Conservation (phyloP, 768 basidiomycete species). For the Galerina marginata region DNA sequence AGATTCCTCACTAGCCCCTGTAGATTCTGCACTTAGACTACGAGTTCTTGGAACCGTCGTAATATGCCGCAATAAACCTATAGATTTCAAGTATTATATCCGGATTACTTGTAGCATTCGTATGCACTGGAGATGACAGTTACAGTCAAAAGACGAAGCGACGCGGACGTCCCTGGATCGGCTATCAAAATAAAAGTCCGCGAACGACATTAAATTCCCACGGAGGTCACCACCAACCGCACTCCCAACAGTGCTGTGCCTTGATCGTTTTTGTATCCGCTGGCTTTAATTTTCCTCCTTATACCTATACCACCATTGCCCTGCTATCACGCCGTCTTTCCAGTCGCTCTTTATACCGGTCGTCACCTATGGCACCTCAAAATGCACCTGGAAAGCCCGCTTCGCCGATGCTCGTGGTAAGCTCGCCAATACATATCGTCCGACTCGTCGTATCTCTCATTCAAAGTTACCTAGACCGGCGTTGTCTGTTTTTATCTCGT, state of each 20-base stretch:
- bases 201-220: conserved; percentile 8
- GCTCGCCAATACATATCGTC: conserved; percentile 19
- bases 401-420: conserved; percentile 53
- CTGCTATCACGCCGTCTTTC: not conserved
- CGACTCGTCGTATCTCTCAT: not conserved
- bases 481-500: conserved; percentile 88
- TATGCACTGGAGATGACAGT: too few species aligned
- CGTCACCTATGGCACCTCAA: conserved; percentile 16
- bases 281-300: not conserved
- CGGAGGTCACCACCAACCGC: not conserved
- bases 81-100: too few species aligned
- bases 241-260: not conserved
- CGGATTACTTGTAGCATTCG: too few species aligned
- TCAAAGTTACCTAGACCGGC: conserved; percentile 51
- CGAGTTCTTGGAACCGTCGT: too few species aligned
- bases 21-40: too few species aligned
- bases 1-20: too few species aligned
- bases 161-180: not conserved
- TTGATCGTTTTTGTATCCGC: conserved; percentile 1
- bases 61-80: too few species aligned
- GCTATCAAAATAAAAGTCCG: conserved; percentile 5
- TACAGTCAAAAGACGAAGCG: not conserved
- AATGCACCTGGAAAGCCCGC: conserved; percentile 32
- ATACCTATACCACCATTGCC: conserved; percentile 1
- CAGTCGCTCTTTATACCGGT: conserved; percentile 11